Conservation (phyloP, 805 yeast genomes). For the Debaryomyces hansenii region DNA sequence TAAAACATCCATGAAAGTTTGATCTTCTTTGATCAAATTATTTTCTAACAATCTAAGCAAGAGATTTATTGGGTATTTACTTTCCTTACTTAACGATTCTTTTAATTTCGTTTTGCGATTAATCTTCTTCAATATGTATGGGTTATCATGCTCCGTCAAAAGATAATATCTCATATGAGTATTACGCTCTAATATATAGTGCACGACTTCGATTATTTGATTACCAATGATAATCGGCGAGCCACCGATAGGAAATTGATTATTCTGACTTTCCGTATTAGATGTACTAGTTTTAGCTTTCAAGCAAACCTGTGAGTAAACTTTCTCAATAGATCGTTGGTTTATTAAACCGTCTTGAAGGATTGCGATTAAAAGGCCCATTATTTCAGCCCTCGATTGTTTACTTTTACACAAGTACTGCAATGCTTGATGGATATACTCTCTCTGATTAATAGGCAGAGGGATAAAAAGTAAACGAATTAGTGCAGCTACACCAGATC, state of each 20-base stretch:
- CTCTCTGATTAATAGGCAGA: constrained; percentile 61
- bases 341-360: constrained; percentile 73
- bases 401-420: constrained; percentile 70
- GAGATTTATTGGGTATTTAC: constrained; percentile 71
- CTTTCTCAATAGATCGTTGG: constrained; percentile 58
- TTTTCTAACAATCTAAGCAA: constrained; percentile 63
- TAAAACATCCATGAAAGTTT: constrained; percentile 71
- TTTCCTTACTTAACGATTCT: constrained; percentile 34
- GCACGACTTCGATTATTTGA: constrained; percentile 75
- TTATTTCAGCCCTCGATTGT: constrained; percentile 73
- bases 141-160: constrained; percentile 68
- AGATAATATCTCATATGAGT: constrained; percentile 70
- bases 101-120: constrained; percentile 33
- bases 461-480: constrained; percentile 73
- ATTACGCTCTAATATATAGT: constrained; percentile 66
- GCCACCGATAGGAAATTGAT: constrained; percentile 55
- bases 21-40: constrained; percentile 66
- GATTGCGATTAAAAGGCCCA: constrained; percentile 65
- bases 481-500: constrained; percentile 71
- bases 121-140: constrained; percentile 34
- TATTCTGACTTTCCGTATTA: constrained; percentile 10
- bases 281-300: constrained; percentile 35
- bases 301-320: constrained; percentile 56
- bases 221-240: constrained; percentile 72
- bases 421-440: constrained; percentile 62